Base-by-base conservation (phyloP, 2,329 filamentous ascomycete genomes). In the Fusarium pseudocircinatum region DNA sequence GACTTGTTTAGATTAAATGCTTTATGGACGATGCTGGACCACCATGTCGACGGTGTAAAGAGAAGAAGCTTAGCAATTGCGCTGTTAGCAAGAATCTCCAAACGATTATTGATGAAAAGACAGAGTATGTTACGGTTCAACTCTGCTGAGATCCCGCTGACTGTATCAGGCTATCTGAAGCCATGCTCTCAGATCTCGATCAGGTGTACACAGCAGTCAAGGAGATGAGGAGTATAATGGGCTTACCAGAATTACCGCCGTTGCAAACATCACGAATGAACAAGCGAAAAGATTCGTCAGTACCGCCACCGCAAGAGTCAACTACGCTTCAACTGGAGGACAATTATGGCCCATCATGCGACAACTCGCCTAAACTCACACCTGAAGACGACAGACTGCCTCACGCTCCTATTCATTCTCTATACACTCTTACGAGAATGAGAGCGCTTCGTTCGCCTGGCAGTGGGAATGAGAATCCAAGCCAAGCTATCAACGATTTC, bases 1-100 rank as follows among this genome's bases (percentile, higher is more conserved):
- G 14, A 60, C 0, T 0, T 28, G 0, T 3, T 7, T 7, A 84
- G 82, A 84, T 84, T 46, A 83, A 83, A 73, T 84, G 83, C 59
- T 73, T 83, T 30, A 84, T 84, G 82, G 82, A 83, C 24, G 81
- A 82, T 59, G 77, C 75, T 18, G 82, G 82, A 3, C 82, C 82
- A 3, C 82, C 82, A 13, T 84, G 83, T 61, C 79, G 79, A 20
- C 68, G 83, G 34, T 84, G 83, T 60, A 64, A 75, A 24, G 81
- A 84, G 63, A 75, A 80, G 24, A 81, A 81, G 28, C 67, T 84
- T 4, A 78, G 78, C 24, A 85, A 12, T 1, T 84, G 83, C 54
- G 79, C 82, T 0, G 69, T 84, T n/a, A 83, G 82, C 66, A 84
- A 84, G 75, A 84, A 82, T 34, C 70, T 84, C 1, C 83, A 84